Evolutionary conservation across 345 rosid genomes (phyloP).

Genomic region (Rhizophora apiculata): DNA sequence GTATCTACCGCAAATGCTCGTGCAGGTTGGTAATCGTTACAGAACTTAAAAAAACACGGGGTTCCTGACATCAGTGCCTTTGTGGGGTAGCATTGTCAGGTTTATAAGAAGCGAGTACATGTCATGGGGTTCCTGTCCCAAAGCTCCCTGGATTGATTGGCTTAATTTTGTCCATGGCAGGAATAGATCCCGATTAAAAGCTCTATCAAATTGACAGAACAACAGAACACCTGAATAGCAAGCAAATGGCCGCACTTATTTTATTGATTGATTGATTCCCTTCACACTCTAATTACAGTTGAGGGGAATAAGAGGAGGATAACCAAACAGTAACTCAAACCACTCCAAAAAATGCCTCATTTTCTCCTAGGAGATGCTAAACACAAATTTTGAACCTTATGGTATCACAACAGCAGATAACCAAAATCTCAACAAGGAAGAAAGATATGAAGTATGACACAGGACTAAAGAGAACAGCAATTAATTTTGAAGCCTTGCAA

Average conservation of each 20-base stretch:
- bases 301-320: background rate
- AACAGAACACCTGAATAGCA: background rate
- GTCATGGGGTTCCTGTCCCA: conserved; percentile 9
- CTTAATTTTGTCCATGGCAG: conserved; percentile 10
- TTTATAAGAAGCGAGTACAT: conserved; percentile 1
- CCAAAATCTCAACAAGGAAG: conserved; percentile 1
- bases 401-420: background rate
- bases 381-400: too few species aligned
- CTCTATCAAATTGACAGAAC: background rate
- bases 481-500: conserved; percentile 30
- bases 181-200: conserved; percentile 9
- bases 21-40: background rate
- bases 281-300: conserved; percentile 24
- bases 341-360: conserved; percentile 5
- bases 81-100: conserved; percentile 3
- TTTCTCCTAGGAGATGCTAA: background rate
- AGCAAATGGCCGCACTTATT: background rate
- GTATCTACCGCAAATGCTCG: too few species aligned
- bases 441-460: background rate
- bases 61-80: background rate
- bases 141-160: background rate
- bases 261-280: conserved; percentile 12
- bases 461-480: conserved; percentile 8
- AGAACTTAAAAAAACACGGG: background rate
- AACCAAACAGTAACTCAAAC: conserved; percentile 7